Conservation (phyloP, 228 moss, liverwort and hornwort genomes). For the Sphagnum fallax region DNA sequence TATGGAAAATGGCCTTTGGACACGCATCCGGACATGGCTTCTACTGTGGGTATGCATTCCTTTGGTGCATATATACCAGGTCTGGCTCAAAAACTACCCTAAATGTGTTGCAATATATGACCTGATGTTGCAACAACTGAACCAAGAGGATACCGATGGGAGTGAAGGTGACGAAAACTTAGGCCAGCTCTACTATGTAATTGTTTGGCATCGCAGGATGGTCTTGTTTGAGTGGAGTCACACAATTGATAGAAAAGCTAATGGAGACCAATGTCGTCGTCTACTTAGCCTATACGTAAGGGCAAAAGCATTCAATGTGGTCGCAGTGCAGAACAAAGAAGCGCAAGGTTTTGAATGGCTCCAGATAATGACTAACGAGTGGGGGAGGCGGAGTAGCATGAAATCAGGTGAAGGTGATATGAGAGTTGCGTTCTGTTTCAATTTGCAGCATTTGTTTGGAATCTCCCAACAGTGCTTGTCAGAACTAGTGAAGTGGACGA, state of each 20-base stretch:
- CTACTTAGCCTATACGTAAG: background rate
- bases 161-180: background rate
- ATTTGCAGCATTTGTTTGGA: constrained; percentile 13
- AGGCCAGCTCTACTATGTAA: constrained; percentile 8
- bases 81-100: constrained; percentile 10
- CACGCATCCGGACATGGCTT: constrained; percentile 17
- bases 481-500: constrained; percentile 10
- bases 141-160: background rate
- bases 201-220: constrained; percentile 30
- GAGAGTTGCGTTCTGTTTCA: constrained; percentile 20
- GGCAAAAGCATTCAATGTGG: constrained; percentile 10
- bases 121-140: constrained; percentile 18
- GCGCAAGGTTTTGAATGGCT: constrained; percentile 6
- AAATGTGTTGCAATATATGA: constrained; percentile 12
- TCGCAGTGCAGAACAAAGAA: constrained; percentile 4
- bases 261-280: constrained; percentile 1
- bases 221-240: constrained; percentile 31
- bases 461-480: constrained; percentile 4
- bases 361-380: constrained; percentile 15
- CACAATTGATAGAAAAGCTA: constrained; percentile 6
- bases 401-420: constrained; percentile 16
- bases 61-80: constrained; percentile 17
- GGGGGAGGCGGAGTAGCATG: constrained; percentile 11
- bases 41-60: constrained; percentile 20
- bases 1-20: constrained; percentile 1